A percentile compares a stretch with the other conserved stretches of the same genome.
These are phyloP conservation scores for Calycina marina DNA, from an alignment of 2,329 filamentous ascomycete genomes.

Conservation along the genomic window DNA sequence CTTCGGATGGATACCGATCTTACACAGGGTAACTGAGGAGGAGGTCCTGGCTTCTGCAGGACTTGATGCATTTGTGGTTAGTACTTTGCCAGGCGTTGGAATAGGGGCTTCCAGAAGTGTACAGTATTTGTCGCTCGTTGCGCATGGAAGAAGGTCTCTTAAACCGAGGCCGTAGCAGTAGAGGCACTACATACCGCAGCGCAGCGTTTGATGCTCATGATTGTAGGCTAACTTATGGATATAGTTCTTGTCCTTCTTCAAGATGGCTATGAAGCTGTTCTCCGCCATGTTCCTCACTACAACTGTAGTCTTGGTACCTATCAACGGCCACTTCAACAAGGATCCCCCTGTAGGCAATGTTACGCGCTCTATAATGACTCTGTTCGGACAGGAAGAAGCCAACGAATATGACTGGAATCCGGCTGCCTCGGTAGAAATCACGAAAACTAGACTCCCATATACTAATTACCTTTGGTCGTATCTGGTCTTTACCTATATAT, in stretches of 20 bases:
- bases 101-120: too few species aligned
- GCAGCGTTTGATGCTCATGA: too few species aligned
- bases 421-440: conserved; percentile 3
- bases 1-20: conserved; percentile 82
- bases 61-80: conserved; percentile 81
- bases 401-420: conserved; percentile 1
- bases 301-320: conserved; percentile 64
- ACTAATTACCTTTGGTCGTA: conserved; percentile 73
- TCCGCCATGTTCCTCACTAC: conserved; percentile 69
- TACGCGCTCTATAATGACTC: conserved; percentile 20
- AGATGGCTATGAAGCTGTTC: conserved; percentile 81
- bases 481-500: conserved; percentile 86
- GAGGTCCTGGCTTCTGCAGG: conserved; percentile 83
- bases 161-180: too few species aligned
- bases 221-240: too few species aligned
- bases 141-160: too few species aligned
- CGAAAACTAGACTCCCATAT: conserved; percentile 7
- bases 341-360: conserved; percentile 12
- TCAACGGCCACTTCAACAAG: conserved; percentile 55
- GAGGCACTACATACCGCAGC: too few species aligned
- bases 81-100: too few species aligned
- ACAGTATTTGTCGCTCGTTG: too few species aligned
- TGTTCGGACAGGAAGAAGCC: background rate
- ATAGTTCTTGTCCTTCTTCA: conserved; percentile 88
- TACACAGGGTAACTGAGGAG: conserved; percentile 77